Evolutionary conservation across 2,329 filamentous ascomycete species (phyloP), one percentile per base, ranked within the genome.

Genomic region (Pseudogymnoascus sp.): DNA sequence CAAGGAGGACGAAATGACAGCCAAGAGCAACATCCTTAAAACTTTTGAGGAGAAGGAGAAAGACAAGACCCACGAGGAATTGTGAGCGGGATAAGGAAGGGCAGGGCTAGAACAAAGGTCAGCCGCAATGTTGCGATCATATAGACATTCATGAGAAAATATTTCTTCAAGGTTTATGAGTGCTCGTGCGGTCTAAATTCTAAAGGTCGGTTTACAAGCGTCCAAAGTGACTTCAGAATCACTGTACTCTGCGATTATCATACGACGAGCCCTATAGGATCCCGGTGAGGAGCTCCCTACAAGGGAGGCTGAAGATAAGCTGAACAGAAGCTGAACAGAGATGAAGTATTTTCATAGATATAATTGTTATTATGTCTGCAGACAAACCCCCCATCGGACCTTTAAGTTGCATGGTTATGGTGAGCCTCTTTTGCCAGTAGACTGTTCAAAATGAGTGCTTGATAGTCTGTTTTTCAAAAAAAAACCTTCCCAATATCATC

Each of bases 1-100:
- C 74, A 97, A 97, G 86, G 73, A 90, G 41, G 92, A 97, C 71
- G 92, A 97, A 75, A 75, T 97, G 65, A 84, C 85, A 62, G 85
- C 80, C 75, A 89, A 95, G 77, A 88, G 84, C 74, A 97, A 97
- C 77, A 89, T 97, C 66, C 79, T 97, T 62, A 82, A 82, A 71
- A 86, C 82, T 74, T 97, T 96, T 73, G 74, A 84, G 63, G 75
- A 82, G 65, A 79, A 83, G 73, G 76, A 78, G 61, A 76, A 79
- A 64, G 80, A 90, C 81, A 86, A 90, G 78, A 33, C 33, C 55
- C 55, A 57, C 55, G 35, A 57, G 55, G 55, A 57, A 35, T 52
- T 52, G 45, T 52, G 30, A 30, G n/a, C 7, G 9, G 15, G 5
- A 1, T 52, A 18, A 33, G 26, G 26, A 52, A 19, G 5, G 45